A percentile compares a stretch with the other conserved stretches of the same genome.
Conservation (phyloP, 257 asterid genomes). For the Ajuga chamaepitys region DNA sequence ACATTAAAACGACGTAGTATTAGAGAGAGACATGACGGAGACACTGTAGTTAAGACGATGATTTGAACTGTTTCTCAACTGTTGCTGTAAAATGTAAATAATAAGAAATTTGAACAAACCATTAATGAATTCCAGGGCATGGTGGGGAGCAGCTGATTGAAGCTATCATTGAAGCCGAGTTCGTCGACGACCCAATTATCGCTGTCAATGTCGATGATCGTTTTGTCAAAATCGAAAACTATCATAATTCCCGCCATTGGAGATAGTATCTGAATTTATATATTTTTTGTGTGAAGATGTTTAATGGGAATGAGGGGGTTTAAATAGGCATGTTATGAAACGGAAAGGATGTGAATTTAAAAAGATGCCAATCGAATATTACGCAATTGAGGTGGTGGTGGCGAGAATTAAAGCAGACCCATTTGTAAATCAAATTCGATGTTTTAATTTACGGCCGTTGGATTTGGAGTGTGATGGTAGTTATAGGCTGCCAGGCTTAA, state of each 20-base stretch:
- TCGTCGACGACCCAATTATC: conserved; percentile 59
- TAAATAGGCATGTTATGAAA: conserved; percentile 3
- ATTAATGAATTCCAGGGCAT: conserved; percentile 51
- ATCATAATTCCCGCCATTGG: conserved; percentile 35
- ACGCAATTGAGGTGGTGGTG: too few relatives aligned
- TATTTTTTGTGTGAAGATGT: not conserved
- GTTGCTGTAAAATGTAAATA: not conserved
- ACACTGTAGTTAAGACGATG: too few relatives aligned
- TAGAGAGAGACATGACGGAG: too few relatives aligned
- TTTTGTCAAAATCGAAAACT: conserved; percentile 49
- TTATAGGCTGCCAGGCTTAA: too few relatives aligned
- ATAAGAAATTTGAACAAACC: conserved; percentile 12
- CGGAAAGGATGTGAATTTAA: not conserved
- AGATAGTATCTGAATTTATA: not conserved
- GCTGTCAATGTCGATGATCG: conserved; percentile 43
- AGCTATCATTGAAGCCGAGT: conserved; percentile 41
- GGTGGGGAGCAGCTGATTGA: conserved; percentile 38
- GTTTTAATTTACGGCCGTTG: too few relatives aligned
- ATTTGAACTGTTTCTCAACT: too few relatives aligned
- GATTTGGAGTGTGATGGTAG: too few relatives aligned
- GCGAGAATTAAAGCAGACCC: too few relatives aligned
- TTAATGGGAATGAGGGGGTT: not conserved
- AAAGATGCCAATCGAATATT: conserved; percentile 47
- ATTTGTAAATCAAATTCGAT: too few relatives aligned
- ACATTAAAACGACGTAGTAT: too few relatives aligned